Conservation (phyloP, 352 stramenopile species). For the Pythium phragmiticola region DNA sequence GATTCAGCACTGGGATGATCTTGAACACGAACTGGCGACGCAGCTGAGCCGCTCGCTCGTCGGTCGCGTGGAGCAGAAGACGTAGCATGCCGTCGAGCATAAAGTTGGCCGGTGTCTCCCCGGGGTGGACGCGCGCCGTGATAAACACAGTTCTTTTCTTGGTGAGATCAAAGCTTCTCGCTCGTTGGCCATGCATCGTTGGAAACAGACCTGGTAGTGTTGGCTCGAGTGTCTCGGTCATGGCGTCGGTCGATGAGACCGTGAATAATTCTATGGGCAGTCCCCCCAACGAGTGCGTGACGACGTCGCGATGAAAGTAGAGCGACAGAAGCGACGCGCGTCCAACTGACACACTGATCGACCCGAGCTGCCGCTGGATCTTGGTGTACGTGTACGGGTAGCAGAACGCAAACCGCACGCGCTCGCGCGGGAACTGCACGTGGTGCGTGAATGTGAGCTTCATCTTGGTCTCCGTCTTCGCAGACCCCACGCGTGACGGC, state of each 20-base stretch:
- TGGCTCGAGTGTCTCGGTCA: neutral
- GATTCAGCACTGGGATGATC: slow-evolving; percentile 84
- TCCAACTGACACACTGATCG: slow-evolving; percentile 28
- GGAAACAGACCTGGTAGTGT: slow-evolving; percentile 10
- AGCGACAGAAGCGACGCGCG: slow-evolving; percentile 31
- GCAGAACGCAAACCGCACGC: slow-evolving; percentile 68
- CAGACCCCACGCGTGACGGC: too few species aligned
- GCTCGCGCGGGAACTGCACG: slow-evolving; percentile 37
- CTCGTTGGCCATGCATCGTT: neutral
- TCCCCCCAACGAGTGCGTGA: slow-evolving; percentile 54
- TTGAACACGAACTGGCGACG: slow-evolving; percentile 72
- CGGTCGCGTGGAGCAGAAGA: slow-evolving; percentile 46
- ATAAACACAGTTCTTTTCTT: slow-evolving; percentile 57
- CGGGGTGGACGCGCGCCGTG: slow-evolving; percentile 74
- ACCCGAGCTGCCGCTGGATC: slow-evolving; percentile 45
- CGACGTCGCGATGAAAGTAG: slow-evolving; percentile 82
- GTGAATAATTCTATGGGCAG: slow-evolving; percentile 70
- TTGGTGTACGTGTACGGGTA: slow-evolving; percentile 73
- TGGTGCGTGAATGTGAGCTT: slow-evolving; percentile 47
- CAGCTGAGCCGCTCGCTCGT: slow-evolving; percentile 46
- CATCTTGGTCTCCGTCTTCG: slow-evolving; percentile 43
- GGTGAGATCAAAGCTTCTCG: slow-evolving; percentile 25
- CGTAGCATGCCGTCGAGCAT: slow-evolving; percentile 62
- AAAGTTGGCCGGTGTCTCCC: slow-evolving; percentile 74
- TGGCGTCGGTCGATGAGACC: slow-evolving; percentile 30